phyloP scores from a whole-genome alignment of 805 yeast species.

The Naumovozyma dairenensis region DNA sequence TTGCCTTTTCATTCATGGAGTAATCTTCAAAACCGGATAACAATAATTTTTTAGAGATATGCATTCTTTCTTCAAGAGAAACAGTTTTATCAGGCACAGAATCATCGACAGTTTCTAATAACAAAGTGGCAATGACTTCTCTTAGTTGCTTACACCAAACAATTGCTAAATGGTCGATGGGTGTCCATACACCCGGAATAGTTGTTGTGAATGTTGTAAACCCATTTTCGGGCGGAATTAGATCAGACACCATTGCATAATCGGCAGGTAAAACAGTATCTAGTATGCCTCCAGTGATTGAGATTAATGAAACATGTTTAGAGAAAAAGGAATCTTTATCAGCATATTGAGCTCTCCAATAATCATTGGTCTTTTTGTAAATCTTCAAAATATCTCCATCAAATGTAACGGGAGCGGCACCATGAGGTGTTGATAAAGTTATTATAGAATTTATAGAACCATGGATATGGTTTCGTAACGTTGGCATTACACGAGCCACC shows the following conservation, averaged over 20 bases:
- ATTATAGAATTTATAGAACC: slow-evolving; percentile 73
- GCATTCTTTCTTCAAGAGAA: slow-evolving; percentile 48
- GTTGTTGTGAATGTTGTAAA: slow-evolving; percentile 78
- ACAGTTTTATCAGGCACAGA: slow-evolving; percentile 40
- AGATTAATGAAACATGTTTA: slow-evolving; percentile 54
- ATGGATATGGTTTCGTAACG: slow-evolving; percentile 63
- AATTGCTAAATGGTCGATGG: slow-evolving; percentile 88
- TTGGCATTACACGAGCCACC: slow-evolving; percentile 76
- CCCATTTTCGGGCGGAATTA: slow-evolving; percentile 68
- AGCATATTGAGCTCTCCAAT: slow-evolving; percentile 62
- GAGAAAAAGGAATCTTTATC: slow-evolving; percentile 19
- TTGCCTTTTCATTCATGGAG: slow-evolving; percentile 7
- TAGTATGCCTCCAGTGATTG: slow-evolving; percentile 80
- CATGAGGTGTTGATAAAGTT: slow-evolving; percentile 86
- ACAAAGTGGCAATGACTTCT: slow-evolving; percentile 43
- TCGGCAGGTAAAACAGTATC: slow-evolving; percentile 85
- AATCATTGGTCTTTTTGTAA: slow-evolving; percentile 64
- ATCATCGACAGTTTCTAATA: slow-evolving; percentile 52
- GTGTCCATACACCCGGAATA: slow-evolving; percentile 86
- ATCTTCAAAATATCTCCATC: slow-evolving; percentile 77
- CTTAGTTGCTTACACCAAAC: slow-evolving; percentile 94
- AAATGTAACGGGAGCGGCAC: slow-evolving; percentile 85
- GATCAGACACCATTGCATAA: slow-evolving; percentile 62
- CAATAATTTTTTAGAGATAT: slow-evolving; percentile 35
- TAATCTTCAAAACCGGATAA: slow-evolving; percentile 50